Base-by-base conservation (phyloP, 352 stramenopile species). In the Plasmopara viticola region DNA sequence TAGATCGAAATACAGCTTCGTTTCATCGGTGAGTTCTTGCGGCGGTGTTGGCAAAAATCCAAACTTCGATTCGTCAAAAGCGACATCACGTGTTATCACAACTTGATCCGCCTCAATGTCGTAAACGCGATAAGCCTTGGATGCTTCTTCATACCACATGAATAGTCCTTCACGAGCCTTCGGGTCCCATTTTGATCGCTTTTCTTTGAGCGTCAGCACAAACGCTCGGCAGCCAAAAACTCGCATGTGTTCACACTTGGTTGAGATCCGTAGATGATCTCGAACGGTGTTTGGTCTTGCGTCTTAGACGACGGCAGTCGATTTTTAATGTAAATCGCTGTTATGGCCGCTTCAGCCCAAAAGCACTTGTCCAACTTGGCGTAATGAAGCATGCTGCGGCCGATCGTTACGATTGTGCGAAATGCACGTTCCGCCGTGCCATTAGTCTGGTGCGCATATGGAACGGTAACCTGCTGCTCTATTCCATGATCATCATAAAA, bases 381-480 rank as follows among this genome's bases (percentile, higher is more conserved):
- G 3, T 25, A 25, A 3, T 25, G 20, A 3, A 25, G 20, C 3
- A 25, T 3, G 20, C 34, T 52, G 30, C 41, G 41, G 6, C 56
- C 13, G 58, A 55, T 4, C 44, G 47, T 5, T 59, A 20, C 20
- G 1, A 60, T 60, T 14, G 44, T 59, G 12, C 51, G 31, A 15
- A 39, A 50, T 6, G 50, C 51, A 0, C 44, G 37, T 17, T 64
- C 57, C 6, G 56, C 41, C 0, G 53, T 60, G 5, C 25, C 53
- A 28, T 55, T 60, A 0, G 44, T 60, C 35, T 60, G 35, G 17
- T 55, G 44, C 34, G 45, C 53, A 15, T 60, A 60, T 25, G 1
- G 37, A 47, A 60, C 48, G 13, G 45, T 53, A 8, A 31, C 20
- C 28, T 62, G 55, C 39, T 34, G 25, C 17, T 62, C 55, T 40